Conservation (phyloP, 1,284 basidiomycete species). For the Ustilago trichophora region DNA sequence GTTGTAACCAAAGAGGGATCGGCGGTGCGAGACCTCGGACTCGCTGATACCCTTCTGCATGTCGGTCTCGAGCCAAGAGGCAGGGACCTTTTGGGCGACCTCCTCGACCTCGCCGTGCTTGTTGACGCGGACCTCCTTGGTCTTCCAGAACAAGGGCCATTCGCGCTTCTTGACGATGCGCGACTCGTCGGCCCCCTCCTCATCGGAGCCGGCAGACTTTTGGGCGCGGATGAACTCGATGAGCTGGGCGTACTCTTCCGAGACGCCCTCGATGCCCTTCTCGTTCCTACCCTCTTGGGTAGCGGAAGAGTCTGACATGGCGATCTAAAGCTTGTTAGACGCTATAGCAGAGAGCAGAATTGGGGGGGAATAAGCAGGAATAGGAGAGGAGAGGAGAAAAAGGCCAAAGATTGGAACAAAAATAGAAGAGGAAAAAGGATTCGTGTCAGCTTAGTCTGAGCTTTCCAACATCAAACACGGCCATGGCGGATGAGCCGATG, state of each 20-base stretch:
- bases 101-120: constrained; percentile 65
- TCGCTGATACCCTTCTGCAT: constrained; percentile 69
- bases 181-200: constrained; percentile 55
- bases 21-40: constrained; percentile 67
- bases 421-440: no score
- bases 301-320: constrained; percentile 52
- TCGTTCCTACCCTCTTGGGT: constrained; percentile 52
- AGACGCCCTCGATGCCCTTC: constrained; percentile 37
- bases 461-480: no score
- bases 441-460: no score
- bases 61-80: constrained; percentile 70
- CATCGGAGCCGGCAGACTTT: constrained; percentile 49
- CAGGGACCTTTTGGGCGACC: constrained; percentile 62
- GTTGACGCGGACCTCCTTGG: constrained; percentile 64
- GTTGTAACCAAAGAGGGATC: constrained; percentile 66
- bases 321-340: constrained; percentile 2
- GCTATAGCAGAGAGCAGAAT: no score
- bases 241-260: constrained; percentile 62
- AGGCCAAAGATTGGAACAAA: background rate
- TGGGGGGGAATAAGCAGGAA: no score
- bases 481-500: no score
- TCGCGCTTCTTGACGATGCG: constrained; percentile 63
- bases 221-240: constrained; percentile 64
- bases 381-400: background rate
- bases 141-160: constrained; percentile 62